Conservation (phyloP, 805 yeast genomes). For the Cyberlindnera japonica region DNA sequence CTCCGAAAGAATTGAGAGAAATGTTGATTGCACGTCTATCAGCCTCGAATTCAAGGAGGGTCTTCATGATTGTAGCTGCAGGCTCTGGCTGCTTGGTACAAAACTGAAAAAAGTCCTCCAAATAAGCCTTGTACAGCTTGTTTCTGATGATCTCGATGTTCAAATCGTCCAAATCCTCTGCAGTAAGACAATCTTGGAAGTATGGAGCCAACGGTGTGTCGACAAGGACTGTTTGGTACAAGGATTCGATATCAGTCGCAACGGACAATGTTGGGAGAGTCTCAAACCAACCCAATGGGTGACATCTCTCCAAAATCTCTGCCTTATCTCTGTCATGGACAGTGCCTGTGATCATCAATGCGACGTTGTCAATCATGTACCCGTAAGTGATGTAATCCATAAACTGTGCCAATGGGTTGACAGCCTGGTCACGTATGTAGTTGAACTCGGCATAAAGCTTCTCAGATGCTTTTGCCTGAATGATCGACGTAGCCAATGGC, state of each 20-base stretch:
- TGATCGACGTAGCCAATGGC: conserved; percentile 79
- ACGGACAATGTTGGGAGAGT: conserved; percentile 92
- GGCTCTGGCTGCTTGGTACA: conserved; percentile 65
- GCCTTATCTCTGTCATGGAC: conserved; percentile 89
- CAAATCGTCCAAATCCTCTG: conserved; percentile 87
- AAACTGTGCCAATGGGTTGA: conserved; percentile 73
- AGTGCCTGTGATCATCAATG: conserved; percentile 94
- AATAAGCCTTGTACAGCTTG: conserved; percentile 85
- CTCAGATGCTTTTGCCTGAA: conserved; percentile 72
- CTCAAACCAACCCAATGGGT: conserved; percentile 98
- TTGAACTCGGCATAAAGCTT: conserved; percentile 81
- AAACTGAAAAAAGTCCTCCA: conserved; percentile 80
- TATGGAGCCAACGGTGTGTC: conserved; percentile 98
- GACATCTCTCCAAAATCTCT: conserved; percentile 87
- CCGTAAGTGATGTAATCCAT: conserved; percentile 93
- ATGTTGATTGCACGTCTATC: conserved; percentile 94
- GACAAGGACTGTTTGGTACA: conserved; percentile 86
- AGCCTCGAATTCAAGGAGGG: conserved; percentile 83
- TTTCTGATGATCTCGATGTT: conserved; percentile 95
- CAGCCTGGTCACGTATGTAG: conserved; percentile 79
- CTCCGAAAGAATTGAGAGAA: conserved; percentile 80
- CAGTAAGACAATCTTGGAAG: conserved; percentile 83
- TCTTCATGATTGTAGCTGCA: conserved; percentile 74
- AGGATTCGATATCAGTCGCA: conserved; percentile 91
- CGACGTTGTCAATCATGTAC: conserved; percentile 97